These are phyloP conservation scores for Lactifluus piperatus DNA, from an alignment of 768 basidiomycete genomes.

Conservation along the genomic window DNA sequence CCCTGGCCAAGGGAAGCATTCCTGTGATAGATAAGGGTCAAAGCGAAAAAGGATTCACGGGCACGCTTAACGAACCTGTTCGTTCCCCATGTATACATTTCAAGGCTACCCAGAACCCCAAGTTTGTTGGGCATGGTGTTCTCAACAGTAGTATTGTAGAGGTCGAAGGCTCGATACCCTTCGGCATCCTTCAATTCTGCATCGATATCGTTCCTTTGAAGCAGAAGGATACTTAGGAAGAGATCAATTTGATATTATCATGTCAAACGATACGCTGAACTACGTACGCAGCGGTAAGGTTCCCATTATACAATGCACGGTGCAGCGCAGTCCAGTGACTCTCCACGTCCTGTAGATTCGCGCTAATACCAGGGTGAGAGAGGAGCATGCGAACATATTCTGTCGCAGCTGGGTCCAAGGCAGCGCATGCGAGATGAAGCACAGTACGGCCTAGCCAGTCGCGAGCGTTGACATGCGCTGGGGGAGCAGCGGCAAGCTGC, in stretches of 20 bases:
- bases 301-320: constrained; percentile 73
- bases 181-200: constrained; percentile 68
- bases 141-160: constrained; percentile 53
- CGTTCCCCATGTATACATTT: constrained; percentile 82
- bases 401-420: constrained; percentile 38
- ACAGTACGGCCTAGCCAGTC: constrained; percentile 70
- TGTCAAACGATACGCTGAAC: background rate
- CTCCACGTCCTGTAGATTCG: constrained; percentile 76
- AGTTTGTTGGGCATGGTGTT: constrained; percentile 13
- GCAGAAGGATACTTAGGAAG: constrained; percentile 51
- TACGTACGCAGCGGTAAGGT: constrained; percentile 59
- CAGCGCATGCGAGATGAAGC: constrained; percentile 71
- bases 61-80: constrained; percentile 36
- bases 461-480: constrained; percentile 56
- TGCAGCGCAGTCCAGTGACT: constrained; percentile 90
- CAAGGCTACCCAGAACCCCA: constrained; percentile 28
- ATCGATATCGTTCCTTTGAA: constrained; percentile 70
- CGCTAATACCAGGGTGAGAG: constrained; percentile 62
- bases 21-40: constrained; percentile 28
- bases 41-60: background rate
- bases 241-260: background rate
- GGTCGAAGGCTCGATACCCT: constrained; percentile 85
- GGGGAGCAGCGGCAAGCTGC: constrained; percentile 36
- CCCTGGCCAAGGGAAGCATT: constrained; percentile 86
- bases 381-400: constrained; percentile 76